Evolutionary conservation across 1,284 basidiomycete species (phyloP).

Genomic region (Cryptococcus hybrid): DNA sequence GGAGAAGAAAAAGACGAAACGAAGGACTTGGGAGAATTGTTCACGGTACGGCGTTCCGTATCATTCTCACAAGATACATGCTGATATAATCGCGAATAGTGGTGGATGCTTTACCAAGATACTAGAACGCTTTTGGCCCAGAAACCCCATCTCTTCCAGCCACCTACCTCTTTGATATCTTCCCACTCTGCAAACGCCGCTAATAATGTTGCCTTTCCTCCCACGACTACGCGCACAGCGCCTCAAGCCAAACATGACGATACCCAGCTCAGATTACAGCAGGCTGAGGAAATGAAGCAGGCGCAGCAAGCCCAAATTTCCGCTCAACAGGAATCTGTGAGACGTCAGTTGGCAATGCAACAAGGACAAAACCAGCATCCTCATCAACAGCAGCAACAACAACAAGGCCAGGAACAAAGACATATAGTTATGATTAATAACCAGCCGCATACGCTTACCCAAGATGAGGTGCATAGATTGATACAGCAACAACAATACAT

Average conservation of each 20-base stretch:
- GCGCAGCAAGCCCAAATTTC: conserved; percentile 18
- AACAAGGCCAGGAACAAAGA: neutral
- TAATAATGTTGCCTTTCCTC: conserved; percentile 13
- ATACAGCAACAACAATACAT: conserved; percentile 9
- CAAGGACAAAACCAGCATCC: neutral
- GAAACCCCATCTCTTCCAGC: neutral
- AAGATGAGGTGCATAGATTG: conserved; percentile 7
- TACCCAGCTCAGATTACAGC: conserved; percentile 7
- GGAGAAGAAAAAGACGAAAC: conserved; percentile 1
- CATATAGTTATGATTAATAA: neutral
- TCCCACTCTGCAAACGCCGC: conserved; percentile 15
- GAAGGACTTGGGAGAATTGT: conserved; percentile 13
- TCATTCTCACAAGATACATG: neutral
- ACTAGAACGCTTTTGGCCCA: conserved; percentile 1
- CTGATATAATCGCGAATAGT: conserved; percentile 1
- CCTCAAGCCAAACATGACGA: conserved; percentile 3
- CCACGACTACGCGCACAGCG: conserved; percentile 17
- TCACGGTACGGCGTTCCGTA: conserved; percentile 5
- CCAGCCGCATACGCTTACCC: conserved; percentile 3
- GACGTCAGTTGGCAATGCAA: neutral
- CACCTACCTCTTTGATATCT: neutral
- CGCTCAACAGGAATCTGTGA: conserved; percentile 10
- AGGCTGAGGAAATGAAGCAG: conserved; percentile 16
- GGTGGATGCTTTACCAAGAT: conserved; percentile 16
- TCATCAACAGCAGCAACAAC: neutral